Base-by-base conservation (phyloP, 2,329 filamentous ascomycete species). In the Didymosphaeria variabile region DNA sequence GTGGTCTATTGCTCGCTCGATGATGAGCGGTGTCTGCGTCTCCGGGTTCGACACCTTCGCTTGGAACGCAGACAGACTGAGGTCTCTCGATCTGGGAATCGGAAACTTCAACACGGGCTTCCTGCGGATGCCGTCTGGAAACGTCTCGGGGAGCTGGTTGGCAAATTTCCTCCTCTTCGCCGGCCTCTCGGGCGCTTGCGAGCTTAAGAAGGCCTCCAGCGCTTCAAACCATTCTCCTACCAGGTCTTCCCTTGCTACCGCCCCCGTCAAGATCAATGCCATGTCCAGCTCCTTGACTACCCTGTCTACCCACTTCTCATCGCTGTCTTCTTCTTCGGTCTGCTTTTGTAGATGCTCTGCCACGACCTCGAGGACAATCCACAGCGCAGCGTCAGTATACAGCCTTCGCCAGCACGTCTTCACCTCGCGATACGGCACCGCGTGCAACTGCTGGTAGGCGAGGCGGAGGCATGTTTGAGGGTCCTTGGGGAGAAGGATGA, bases 231-330 rank as follows among this genome's bases (percentile, higher is more conserved):
- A 82, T 76, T 84, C 44, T 58, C 79, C 74, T 19, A 82, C 69
- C 1, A 82, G 42, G 5, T 71, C 70, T 50, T 72, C 73, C 42
- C 75, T 66, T 15, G 45, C 29, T 1, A 72, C 72, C 8, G 70
- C 74, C 8, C 58, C 91, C 0, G 91, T 87, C 57, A 93, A 85
- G 49, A 97, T 92, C 47, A 96, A 78, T 0, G 91, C 89, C 75
- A 89, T 88, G 70, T 97, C 94, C 1, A 98, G 83, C 1, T 84
- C 79, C 56, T 84, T 83, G 36, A 97, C 85, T 1, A 91, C 81
- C 1, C 82, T 76, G 36, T 86, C 83, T 4, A 93, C 72, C 77
- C 83, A 87, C 34, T 79, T 68, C 36, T 68, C 64, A 8, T 67
- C 52, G 19, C 61, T 52, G 40, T 59, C 58, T 3, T 78, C 64